A percentile compares a stretch with the other conserved stretches of the same genome.
Conservation (phyloP, 2,329 filamentous ascomycete species). For the Drechslerella coelobrocha region DNA sequence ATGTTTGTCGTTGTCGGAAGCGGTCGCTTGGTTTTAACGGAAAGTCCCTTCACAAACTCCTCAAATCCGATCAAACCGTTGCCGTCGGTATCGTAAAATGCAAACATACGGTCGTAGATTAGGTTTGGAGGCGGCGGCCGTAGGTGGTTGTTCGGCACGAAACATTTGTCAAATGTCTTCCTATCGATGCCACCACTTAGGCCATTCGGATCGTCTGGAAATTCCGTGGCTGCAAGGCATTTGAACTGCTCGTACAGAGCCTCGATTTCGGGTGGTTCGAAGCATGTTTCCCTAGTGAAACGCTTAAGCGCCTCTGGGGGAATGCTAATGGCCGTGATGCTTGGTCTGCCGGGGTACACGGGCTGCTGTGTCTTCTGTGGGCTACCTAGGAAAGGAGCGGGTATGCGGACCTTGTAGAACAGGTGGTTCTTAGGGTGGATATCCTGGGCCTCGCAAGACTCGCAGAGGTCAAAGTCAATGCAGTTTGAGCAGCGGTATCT, state of each 20-base stretch:
- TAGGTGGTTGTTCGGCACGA: constrained; percentile 83
- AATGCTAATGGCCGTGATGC: constrained; percentile 72
- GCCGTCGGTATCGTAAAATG: constrained; percentile 90
- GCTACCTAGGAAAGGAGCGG: constrained; percentile 79
- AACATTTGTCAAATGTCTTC: constrained; percentile 87
- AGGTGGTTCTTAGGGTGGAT: constrained; percentile 89
- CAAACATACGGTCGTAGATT: constrained; percentile 94
- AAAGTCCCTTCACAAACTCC: constrained; percentile 85
- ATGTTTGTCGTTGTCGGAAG: constrained; percentile 67
- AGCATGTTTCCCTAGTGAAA: constrained; percentile 71
- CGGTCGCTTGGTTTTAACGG: constrained; percentile 67
- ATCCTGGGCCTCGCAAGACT: constrained; percentile 77
- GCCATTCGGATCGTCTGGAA: constrained; percentile 78
- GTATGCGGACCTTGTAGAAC: constrained; percentile 94
- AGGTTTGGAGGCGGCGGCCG: constrained; percentile 81
- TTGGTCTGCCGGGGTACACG: constrained; percentile 88
- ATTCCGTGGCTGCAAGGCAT: constrained; percentile 86
- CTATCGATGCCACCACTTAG: constrained; percentile 86
- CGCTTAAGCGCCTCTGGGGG: constrained; percentile 71
- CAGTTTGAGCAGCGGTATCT: constrained; percentile 96
- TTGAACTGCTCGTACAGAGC: constrained; percentile 97
- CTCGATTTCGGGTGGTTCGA: constrained; percentile 86
- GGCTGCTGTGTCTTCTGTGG: constrained; percentile 80
- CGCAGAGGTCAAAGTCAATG: constrained; percentile 92
- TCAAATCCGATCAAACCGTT: constrained; percentile 90